A percentile compares a stretch with the other conserved stretches of the same genome.
These are phyloP conservation scores for Anisogramma anomala DNA, from an alignment of 2,329 filamentous ascomycete species.

Conservation along the genomic window DNA sequence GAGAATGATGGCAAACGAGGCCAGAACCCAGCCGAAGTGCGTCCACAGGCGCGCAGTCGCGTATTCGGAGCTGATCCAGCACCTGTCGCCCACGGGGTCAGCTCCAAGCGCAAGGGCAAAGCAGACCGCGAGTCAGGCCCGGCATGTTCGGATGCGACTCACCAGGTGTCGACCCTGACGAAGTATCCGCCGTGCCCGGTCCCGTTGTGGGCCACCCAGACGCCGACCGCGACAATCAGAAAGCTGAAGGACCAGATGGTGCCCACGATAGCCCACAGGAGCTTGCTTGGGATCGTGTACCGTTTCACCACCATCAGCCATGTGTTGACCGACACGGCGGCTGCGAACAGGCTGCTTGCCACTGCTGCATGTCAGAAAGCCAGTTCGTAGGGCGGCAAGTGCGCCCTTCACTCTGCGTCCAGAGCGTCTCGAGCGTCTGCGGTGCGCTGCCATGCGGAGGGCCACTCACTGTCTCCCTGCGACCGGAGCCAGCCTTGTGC, in stretches of 20 bases:
- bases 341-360: constrained; percentile 2
- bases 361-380: not conserved
- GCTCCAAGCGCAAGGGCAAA: not conserved
- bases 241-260: constrained; percentile 5
- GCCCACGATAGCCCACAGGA: not conserved
- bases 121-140: too few species aligned
- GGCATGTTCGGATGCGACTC: not conserved
- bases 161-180: constrained; percentile 5
- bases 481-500: constrained; percentile 7
- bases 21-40: constrained; percentile 6
- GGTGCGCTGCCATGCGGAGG: not conserved
- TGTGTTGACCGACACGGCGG: constrained; percentile 4
- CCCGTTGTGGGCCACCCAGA: constrained; percentile 4
- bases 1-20: constrained; percentile 4
- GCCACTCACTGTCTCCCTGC: not conserved
- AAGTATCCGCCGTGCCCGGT: constrained; percentile 4
- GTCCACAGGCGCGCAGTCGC: constrained; percentile 5
- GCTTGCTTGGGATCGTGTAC: constrained; percentile 4
- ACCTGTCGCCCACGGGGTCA: not conserved
- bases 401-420: not conserved
- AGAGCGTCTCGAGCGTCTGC: too few species aligned
- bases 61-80: constrained; percentile 9
- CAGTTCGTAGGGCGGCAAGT: not conserved
- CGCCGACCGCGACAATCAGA: constrained; percentile 3
- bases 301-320: constrained; percentile 3